A percentile compares a stretch with the other conserved stretches of the same genome.
Evolutionary conservation across 1,284 basidiomycete species (phyloP).

Genomic region (Sanguinoderma infundibulare): DNA sequence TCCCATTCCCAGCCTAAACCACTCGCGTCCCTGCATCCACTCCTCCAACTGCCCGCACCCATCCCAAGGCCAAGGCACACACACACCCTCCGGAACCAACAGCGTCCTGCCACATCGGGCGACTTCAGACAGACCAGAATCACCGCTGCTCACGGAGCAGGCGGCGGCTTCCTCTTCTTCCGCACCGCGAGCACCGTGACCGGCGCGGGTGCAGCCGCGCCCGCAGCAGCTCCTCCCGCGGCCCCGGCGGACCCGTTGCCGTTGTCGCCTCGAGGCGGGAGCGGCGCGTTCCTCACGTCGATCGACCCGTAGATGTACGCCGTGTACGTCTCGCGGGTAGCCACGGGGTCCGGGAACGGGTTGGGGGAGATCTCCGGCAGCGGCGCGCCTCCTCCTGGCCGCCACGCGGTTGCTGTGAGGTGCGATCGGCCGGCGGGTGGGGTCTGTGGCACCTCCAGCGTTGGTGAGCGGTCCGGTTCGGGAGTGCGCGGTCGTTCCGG

Average conservation of each 20-base stretch:
- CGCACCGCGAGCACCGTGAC: conserved; percentile 65
- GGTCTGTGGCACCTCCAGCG: conserved; percentile 44
- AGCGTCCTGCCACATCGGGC: no score
- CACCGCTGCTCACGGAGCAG: conserved; percentile 15
- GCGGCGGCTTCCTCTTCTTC: conserved; percentile 52
- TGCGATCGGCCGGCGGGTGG: conserved; percentile 41
- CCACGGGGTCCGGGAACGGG: conserved; percentile 65
- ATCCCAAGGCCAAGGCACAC: background rate
- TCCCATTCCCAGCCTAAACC: background rate
- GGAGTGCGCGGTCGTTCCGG: conserved; percentile 23
- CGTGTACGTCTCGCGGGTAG: conserved; percentile 61
- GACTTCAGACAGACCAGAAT: no score
- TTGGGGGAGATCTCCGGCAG: conserved; percentile 62
- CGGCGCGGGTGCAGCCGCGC: conserved; percentile 38
- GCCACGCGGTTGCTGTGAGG: conserved; percentile 9
- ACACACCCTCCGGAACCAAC: no score
- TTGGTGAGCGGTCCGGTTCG: conserved; percentile 33
- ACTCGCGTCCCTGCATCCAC: no score
- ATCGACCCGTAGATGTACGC: conserved; percentile 60
- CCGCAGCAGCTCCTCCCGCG: conserved; percentile 42
- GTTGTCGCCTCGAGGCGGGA: conserved; percentile 24
- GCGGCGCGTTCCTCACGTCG: conserved; percentile 50
- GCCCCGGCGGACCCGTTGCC: conserved; percentile 17
- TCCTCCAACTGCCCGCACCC: background rate
- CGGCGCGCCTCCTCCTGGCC: conserved; percentile 1